A percentile compares a stretch with the other conserved stretches of the same genome.
These are phyloP conservation scores for Extremus antarcticus DNA, from an alignment of 495 filamentous ascomycete species.

Conservation along the genomic window DNA sequence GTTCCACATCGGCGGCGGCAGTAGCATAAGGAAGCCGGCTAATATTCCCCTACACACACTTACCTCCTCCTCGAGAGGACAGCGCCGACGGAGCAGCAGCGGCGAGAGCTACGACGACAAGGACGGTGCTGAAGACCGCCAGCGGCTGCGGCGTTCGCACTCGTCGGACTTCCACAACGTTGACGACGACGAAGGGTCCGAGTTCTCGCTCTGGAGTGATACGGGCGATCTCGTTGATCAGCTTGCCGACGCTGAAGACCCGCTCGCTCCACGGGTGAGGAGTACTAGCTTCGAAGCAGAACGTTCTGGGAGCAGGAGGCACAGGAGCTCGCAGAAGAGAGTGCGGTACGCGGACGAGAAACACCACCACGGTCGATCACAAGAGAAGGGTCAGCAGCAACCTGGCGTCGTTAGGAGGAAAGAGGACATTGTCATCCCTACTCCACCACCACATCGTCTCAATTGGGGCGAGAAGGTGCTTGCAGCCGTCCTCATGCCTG, in stretches of 20 bases:
- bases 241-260: slow-evolving; percentile 69
- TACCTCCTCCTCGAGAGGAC: slow-evolving; percentile 31
- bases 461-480: slow-evolving; percentile 55
- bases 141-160: slow-evolving; percentile 2
- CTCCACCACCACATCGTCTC: slow-evolving; percentile 49
- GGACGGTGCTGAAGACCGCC: slow-evolving; percentile 1
- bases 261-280: slow-evolving; percentile 30
- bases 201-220: slow-evolving; percentile 78
- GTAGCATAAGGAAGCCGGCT: slow-evolving; percentile 34
- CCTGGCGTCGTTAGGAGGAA: slow-evolving; percentile 48
- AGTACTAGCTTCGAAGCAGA: background rate
- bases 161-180: slow-evolving; percentile 1
- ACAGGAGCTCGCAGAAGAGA: slow-evolving; percentile 33
- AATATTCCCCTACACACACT: slow-evolving; percentile 50
- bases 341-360: slow-evolving; percentile 37
- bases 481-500: slow-evolving; percentile 74
- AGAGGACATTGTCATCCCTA: slow-evolving; percentile 74
- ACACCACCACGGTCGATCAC: slow-evolving; percentile 23
- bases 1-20: slow-evolving; percentile 25
- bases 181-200: slow-evolving; percentile 51
- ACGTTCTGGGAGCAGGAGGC: background rate
- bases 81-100: slow-evolving; percentile 22
- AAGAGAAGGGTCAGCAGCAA: slow-evolving; percentile 25
- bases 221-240: slow-evolving; percentile 90
- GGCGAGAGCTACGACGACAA: slow-evolving; percentile 8